Percentiles rank a stretch among this genome's conserved stretches.
Evolutionary conservation across 148 eudicot genomes (phyloP).

Genomic region (Nyssa sinensis): DNA sequence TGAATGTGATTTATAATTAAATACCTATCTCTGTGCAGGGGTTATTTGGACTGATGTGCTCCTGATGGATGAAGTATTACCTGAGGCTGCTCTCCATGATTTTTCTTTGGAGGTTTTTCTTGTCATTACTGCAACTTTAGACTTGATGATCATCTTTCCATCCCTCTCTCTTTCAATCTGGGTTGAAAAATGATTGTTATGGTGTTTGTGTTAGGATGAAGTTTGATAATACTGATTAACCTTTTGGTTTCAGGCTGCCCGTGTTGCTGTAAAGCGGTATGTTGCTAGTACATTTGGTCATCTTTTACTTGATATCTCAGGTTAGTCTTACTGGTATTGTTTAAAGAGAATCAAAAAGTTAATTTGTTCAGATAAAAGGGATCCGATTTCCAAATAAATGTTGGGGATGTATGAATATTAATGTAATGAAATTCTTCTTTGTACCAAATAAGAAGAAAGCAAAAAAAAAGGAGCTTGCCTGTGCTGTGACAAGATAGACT

Average conservation of each 20-base stretch:
- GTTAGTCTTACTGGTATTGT: slow-evolving; percentile 29
- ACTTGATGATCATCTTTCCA: slow-evolving; percentile 14
- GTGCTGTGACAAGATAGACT: background rate
- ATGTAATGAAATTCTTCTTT: background rate
- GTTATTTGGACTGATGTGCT: slow-evolving; percentile 86
- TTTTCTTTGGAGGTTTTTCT: slow-evolving; percentile 69
- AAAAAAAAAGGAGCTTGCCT: background rate
- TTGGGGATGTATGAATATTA: background rate
- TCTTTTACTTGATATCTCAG: slow-evolving; percentile 67
- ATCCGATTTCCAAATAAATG: background rate
- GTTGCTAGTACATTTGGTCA: slow-evolving; percentile 59
- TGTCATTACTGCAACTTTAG: background rate
- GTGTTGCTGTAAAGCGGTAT: slow-evolving; percentile 62
- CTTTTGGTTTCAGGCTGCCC: slow-evolving; percentile 59
- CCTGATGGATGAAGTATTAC: slow-evolving; percentile 88
- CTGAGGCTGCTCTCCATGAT: slow-evolving; percentile 78
- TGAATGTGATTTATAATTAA: background rate
- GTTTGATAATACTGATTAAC: slow-evolving; percentile 10
- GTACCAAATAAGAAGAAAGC: background rate
- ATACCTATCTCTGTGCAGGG: slow-evolving; percentile 41
- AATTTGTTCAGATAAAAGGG: background rate
- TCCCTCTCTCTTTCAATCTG: slow-evolving; percentile 1
- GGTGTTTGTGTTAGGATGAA: background rate
- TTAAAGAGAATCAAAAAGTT: background rate
- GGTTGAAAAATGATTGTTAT: background rate